Base-by-base conservation (phyloP, 2,329 filamentous ascomycete species). In the Arthrinium phaeospermum region DNA sequence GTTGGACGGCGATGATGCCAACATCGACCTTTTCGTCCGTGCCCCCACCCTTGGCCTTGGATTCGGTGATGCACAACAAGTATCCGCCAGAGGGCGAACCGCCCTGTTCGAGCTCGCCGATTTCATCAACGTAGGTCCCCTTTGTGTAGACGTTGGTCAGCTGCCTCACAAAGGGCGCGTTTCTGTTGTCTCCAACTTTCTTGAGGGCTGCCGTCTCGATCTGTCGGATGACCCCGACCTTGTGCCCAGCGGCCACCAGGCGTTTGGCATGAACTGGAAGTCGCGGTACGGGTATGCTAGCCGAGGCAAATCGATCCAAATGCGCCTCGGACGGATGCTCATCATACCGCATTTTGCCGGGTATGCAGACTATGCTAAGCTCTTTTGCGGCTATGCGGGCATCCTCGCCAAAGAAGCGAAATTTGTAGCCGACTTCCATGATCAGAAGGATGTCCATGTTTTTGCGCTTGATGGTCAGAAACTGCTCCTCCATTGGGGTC, bases 141-240 rank as follows among this genome's bases (percentile, higher is more conserved):
- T 98, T 99, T 12, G 96, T 99, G 83, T 99, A 99, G 8, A 99
- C 87, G 79, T 97, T 98, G 22, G 96, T 98, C 78, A 99, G 90
- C 78, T 97, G 96, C 47, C 96, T 91, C 49, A 94, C 90, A 77
- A 99, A 99, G 0, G 96, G 95, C 0, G 95, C 90, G 79, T 98
- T 98, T 72, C 94, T 91, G 82, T 98, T 99, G 80, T 98, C 95
- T 64, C 96, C 96, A 1, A 91, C 96, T 75, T 97, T 97, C 81
- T 99, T 99, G 73, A 99, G 85, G 0, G 96, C 96, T 2, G 96
- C 96, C 0, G 96, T 99, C 82, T 99, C 96, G 41, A 98, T 87
- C 82, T 99, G 96, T 41, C 96, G 89, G 13, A 99, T 96, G 4
- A 99, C 93, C 24, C 96, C 96, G 47, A 99, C 96, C 80, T 99